phyloP scores from a whole-genome alignment of 352 stramenopile genomes.

The Phytophthora foliorum region DNA sequence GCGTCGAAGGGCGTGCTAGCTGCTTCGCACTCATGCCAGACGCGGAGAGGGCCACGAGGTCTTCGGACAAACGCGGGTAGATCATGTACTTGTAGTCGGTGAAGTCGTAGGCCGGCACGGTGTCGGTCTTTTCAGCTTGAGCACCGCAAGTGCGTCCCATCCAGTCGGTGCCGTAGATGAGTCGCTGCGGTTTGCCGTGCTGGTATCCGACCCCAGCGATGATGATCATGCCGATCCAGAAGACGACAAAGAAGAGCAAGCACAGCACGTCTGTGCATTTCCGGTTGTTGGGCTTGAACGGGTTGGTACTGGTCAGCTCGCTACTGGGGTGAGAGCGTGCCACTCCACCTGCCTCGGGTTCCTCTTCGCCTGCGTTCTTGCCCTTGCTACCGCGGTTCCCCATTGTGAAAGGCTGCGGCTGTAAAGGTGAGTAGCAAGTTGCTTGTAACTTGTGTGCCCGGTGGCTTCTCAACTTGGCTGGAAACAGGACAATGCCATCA shows the following conservation, averaged over 20 bases:
- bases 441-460: not conserved
- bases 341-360: not conserved
- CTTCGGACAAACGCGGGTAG: constrained; percentile 73
- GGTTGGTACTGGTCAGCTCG: constrained; percentile 45
- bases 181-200: constrained; percentile 76
- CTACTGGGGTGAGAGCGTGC: not conserved
- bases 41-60: constrained; percentile 49
- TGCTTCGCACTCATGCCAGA: constrained; percentile 20
- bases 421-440: not conserved
- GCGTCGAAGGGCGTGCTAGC: constrained; percentile 34
- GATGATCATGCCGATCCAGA: constrained; percentile 74
- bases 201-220: constrained; percentile 71
- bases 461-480: constrained; percentile 15
- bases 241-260: constrained; percentile 64
- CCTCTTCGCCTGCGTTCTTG: constrained; percentile 20
- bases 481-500: constrained; percentile 33
- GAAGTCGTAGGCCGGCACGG: constrained; percentile 69
- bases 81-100: constrained; percentile 75
- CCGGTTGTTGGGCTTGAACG: constrained; percentile 77
- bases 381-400: constrained; percentile 35
- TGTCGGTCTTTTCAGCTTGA: constrained; percentile 50
- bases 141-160: constrained; percentile 75
- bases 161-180: constrained; percentile 84
- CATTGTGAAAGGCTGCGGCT: constrained; percentile 21
- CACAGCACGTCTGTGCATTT: constrained; percentile 83